These are phyloP conservation scores for Sanghuangporus weigelae DNA, from an alignment of 1,284 basidiomycete genomes.

Conservation along the genomic window DNA sequence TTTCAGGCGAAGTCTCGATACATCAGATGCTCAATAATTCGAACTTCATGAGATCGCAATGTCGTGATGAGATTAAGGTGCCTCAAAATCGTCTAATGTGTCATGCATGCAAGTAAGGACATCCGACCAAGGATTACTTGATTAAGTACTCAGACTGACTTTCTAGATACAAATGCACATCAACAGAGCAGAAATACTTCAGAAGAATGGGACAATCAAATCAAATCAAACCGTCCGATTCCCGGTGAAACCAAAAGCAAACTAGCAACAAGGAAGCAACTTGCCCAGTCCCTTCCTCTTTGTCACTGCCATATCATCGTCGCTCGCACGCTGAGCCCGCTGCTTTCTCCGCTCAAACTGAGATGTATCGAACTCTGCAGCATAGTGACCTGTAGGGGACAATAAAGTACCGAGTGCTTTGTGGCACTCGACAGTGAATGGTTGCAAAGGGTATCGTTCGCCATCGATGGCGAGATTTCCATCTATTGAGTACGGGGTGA, in stretches of 20 bases:
- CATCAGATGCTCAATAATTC: no score
- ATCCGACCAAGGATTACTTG: no score
- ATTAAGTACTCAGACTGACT: no score
- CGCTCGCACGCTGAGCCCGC: not conserved
- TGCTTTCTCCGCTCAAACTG: not conserved
- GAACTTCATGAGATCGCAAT: no score
- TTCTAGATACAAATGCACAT: no score
- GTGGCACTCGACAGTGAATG: slow-evolving; percentile 83
- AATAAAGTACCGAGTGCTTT: slow-evolving; percentile 64
- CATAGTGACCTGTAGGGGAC: slow-evolving; percentile 66
- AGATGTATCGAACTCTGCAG: slow-evolving; percentile 39
- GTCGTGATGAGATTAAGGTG: no score
- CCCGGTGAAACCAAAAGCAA: not conserved
- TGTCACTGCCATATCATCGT: slow-evolving; percentile 1
- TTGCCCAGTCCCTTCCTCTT: slow-evolving; percentile 1
- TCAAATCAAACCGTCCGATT: no score
- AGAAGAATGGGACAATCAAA: not conserved
- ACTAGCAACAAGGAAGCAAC: not conserved
- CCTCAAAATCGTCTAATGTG: no score
- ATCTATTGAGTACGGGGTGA: slow-evolving; percentile 55
- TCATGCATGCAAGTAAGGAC: no score
- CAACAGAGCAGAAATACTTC: not conserved
- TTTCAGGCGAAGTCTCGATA: no score
- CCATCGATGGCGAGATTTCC: slow-evolving; percentile 75
- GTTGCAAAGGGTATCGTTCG: slow-evolving; percentile 74